Evolutionary conservation across 2,329 filamentous ascomycete genomes (phyloP).

Genomic region (Penicillium sp.): DNA sequence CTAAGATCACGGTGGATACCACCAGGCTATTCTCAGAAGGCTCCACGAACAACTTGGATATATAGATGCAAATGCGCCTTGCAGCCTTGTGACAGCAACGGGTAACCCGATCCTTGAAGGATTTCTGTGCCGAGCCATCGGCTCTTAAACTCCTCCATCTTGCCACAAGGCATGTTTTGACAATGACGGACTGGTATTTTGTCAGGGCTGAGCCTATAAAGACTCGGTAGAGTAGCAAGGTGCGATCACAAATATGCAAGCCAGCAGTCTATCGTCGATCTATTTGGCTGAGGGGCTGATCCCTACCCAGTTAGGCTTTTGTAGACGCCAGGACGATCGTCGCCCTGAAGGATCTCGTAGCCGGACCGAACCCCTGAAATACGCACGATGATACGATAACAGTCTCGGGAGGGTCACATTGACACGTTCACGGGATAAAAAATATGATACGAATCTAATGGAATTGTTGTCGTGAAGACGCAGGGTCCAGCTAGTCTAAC

Average conservation of each 20-base stretch:
- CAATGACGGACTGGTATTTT: neutral
- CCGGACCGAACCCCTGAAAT: neutral
- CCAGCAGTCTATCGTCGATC: constrained; percentile 5
- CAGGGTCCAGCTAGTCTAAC: constrained; percentile 5
- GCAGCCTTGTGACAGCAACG: neutral
- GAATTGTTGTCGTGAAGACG: neutral
- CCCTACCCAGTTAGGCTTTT: constrained; percentile 11
- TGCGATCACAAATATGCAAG: neutral
- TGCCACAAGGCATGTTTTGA: neutral
- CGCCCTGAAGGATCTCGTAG: constrained; percentile 9
- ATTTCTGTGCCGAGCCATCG: neutral
- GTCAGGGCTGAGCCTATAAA: constrained; percentile 3
- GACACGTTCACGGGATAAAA: neutral
- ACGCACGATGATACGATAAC: constrained; percentile 1
- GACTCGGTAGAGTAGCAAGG: neutral
- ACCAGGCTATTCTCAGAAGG: neutral
- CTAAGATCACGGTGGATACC: neutral
- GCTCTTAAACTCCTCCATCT: neutral
- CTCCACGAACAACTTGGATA: neutral
- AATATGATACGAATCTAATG: neutral
- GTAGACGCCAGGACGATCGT: constrained; percentile 7
- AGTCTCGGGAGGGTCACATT: neutral
- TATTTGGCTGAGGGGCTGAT: constrained; percentile 4
- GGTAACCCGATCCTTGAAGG: neutral
- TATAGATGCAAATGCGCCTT: neutral